Percentiles rank a stretch among this genome's conserved stretches.
phyloP scores from a whole-genome alignment of 2,329 filamentous ascomycete species.

The Pestalotiopsis sp. region DNA sequence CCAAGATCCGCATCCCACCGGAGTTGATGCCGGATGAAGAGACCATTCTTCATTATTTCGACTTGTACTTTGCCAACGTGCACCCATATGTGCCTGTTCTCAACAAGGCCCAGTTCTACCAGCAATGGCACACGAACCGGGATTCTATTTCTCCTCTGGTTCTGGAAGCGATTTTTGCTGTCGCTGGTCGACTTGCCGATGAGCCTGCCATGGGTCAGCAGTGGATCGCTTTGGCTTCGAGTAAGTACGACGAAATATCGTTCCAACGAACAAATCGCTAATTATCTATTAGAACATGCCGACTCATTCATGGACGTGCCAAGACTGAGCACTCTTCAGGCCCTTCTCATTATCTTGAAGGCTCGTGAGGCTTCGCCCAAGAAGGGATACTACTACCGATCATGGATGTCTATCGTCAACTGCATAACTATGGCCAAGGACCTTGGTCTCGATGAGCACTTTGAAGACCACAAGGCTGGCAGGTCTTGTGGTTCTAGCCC shows the following conservation, averaged over 20 bases:
- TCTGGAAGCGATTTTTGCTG: slow-evolving; percentile 88
- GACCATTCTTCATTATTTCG: slow-evolving; percentile 79
- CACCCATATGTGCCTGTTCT: slow-evolving; percentile 92
- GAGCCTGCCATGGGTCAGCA: slow-evolving; percentile 83
- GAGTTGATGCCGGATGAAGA: slow-evolving; percentile 91
- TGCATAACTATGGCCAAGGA: slow-evolving; percentile 93
- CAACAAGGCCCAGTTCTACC: slow-evolving; percentile 78
- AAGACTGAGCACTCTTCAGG: slow-evolving; percentile 87
- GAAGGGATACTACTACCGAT: slow-evolving; percentile 92
- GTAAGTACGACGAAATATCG: slow-evolving; percentile 45
- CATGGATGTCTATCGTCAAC: slow-evolving; percentile 94
- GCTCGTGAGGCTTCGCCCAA: slow-evolving; percentile 90
- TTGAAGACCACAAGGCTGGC: slow-evolving; percentile 72
- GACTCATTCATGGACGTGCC: slow-evolving; percentile 93
- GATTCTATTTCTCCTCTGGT: slow-evolving; percentile 86
- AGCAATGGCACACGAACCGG: slow-evolving; percentile 83
- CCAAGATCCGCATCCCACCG: slow-evolving; percentile 83
- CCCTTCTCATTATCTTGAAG: slow-evolving; percentile 82
- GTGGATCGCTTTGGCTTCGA: slow-evolving; percentile 87
- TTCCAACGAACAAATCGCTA: slow-evolving; percentile 18
- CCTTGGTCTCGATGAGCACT: slow-evolving; percentile 84
- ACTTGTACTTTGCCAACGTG: slow-evolving; percentile 86
- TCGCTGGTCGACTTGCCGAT: slow-evolving; percentile 79
- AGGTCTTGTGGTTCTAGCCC: slow-evolving; percentile 67
- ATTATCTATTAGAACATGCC: slow-evolving; percentile 67